Evolutionary conservation across 2,329 filamentous ascomycete genomes (phyloP), one percentile per base, ranked within the genome.

Genomic region (Stenocarpella maydis): DNA sequence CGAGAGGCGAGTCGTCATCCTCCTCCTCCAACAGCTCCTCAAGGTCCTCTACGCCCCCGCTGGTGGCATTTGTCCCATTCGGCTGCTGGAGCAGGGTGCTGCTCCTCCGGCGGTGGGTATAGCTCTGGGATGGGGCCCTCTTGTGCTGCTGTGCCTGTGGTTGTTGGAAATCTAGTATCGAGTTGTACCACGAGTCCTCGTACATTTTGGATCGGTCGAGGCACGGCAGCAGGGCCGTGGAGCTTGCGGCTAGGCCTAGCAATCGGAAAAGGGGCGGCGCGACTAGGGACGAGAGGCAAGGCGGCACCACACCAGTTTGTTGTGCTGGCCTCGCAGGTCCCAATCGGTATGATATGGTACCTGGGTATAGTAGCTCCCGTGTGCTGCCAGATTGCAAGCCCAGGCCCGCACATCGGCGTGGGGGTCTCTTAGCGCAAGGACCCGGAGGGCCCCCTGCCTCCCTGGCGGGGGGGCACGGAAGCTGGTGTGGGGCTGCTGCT

Each of bases 131-230:
- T 52, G 82, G 75, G n/a, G 81, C 80, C 71, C 82, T 82, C 74
- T 84, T 86, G 72, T 85, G 81, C 69, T 86, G 82, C 50, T 69
- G 70, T 54, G 50, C 31, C 31, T 69, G 67, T 41, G 64, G 65
- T 39, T 67, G 55, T 54, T 71, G 70, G 66, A 87, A 80, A 67
- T 91, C 88, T 31, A 91, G 87, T 73, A 92, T 88, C 77, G 93
- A 91, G 78, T 87, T 93, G 82, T 95, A 94, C 92, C 92, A 95
- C 37, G 91, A 90, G 80, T 95, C 92, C 80, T 95, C 92, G 79
- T 93, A 93, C 91, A 94, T 94, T 74, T 73, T 82, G 49, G 37
- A 47, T 64, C 6, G 6, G 54, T 21, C 14, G 17, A 19, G 15
- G 64, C 34, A 49, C 50, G 43, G 41, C 26, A 54, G 41, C n/a